phyloP scores from a whole-genome alignment of 805 yeast species.

The Wickerhamomyces bisporus region DNA sequence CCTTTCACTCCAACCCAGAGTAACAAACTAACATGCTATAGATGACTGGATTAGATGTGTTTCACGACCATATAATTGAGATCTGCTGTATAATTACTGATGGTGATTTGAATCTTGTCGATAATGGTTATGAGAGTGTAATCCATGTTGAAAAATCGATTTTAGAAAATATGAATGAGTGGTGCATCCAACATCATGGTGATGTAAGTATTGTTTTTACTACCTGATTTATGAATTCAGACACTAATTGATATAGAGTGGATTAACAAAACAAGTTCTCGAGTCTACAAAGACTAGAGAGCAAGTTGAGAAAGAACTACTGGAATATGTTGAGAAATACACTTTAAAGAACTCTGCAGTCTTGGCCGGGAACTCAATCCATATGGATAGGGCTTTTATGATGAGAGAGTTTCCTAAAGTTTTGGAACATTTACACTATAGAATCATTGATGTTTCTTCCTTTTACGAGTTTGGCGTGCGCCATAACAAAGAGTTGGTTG shows the following conservation, averaged over 20 bases:
- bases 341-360: constrained; percentile 58
- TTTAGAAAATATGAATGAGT: constrained; percentile 73
- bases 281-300: constrained; percentile 46
- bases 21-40: constrained; percentile 5
- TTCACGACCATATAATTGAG: constrained; percentile 81
- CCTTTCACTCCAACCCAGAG: no score
- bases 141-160: constrained; percentile 58
- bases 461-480: constrained; percentile 76
- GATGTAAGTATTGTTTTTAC: constrained; percentile 6
- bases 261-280: constrained; percentile 69
- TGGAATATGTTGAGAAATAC: constrained; percentile 52
- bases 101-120: constrained; percentile 66
- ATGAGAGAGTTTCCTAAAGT: constrained; percentile 72
- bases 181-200: constrained; percentile 86
- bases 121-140: constrained; percentile 78
- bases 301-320: constrained; percentile 62
- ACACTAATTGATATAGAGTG: constrained; percentile 39
- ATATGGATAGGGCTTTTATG: constrained; percentile 86
- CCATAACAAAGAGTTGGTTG: constrained; percentile 63
- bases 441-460: constrained; percentile 87
- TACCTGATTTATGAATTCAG: no score
- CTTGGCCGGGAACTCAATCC: constrained; percentile 88
- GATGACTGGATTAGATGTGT: constrained; percentile 92
- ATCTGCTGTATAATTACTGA: constrained; percentile 90
- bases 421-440: constrained; percentile 51